phyloP scores from a whole-genome alignment of 2,329 filamentous ascomycete genomes.

The Pseudocercospora fuligena region DNA sequence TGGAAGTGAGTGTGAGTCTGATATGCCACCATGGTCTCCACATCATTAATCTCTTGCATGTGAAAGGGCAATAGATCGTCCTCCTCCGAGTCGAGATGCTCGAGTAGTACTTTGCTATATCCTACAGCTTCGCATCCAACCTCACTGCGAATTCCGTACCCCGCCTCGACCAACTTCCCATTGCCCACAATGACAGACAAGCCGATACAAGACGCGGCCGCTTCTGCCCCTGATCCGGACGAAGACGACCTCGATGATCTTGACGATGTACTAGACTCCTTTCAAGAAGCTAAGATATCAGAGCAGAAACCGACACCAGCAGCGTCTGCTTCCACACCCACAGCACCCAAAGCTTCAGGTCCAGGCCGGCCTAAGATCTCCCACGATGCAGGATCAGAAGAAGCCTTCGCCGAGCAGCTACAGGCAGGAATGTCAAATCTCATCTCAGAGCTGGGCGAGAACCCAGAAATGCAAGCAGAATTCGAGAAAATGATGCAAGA shows the following conservation, averaged over 20 bases:
- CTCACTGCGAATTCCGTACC: neutral
- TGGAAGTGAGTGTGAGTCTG: slow-evolving; percentile 1
- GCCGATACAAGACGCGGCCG: slow-evolving; percentile 31
- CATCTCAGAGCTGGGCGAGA: slow-evolving; percentile 68
- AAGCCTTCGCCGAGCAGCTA: slow-evolving; percentile 83
- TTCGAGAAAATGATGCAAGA: slow-evolving; percentile 61
- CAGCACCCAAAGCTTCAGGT: slow-evolving; percentile 46
- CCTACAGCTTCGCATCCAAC: neutral
- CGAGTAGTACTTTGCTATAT: slow-evolving; percentile 5
- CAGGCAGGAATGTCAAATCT: slow-evolving; percentile 87
- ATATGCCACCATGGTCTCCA: neutral
- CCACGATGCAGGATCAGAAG: slow-evolving; percentile 45
- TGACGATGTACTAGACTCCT: slow-evolving; percentile 94
- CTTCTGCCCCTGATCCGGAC: slow-evolving; percentile 74
- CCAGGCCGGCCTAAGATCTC: slow-evolving; percentile 42
- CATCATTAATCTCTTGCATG: slow-evolving; percentile 1
- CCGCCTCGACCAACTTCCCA: slow-evolving; percentile 9
- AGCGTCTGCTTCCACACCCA: slow-evolving; percentile 30
- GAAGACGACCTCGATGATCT: slow-evolving; percentile 91
- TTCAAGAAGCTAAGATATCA: slow-evolving; percentile 67
- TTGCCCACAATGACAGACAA: slow-evolving; percentile 36
- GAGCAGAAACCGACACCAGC: slow-evolving; percentile 37
- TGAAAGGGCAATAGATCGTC: neutral
- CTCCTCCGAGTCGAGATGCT: neutral
- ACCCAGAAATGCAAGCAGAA: slow-evolving; percentile 73